Conservation (phyloP, 495 filamentous ascomycete genomes). For the Gamarada debralockiae region DNA sequence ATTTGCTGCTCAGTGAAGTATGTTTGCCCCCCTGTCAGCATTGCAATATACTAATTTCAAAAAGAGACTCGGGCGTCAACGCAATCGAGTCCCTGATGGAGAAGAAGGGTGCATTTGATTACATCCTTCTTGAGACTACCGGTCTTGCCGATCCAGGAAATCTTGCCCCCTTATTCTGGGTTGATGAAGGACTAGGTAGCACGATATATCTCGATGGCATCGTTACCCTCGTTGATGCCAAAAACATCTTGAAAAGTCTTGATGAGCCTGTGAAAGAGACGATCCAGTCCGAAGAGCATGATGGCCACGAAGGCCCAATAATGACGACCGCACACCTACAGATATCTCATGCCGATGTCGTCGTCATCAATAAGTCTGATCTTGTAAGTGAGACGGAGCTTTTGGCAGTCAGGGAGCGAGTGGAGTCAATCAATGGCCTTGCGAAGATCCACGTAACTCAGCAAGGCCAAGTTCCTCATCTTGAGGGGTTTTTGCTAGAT, state of each 20-base stretch:
- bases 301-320: conserved; percentile 54
- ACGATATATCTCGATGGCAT: conserved; percentile 96
- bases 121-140: conserved; percentile 96
- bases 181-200: conserved; percentile 90
- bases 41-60: conserved; percentile 4
- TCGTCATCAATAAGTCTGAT: conserved; percentile 94
- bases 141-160: conserved; percentile 95
- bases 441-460: conserved; percentile 80
- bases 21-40: no score
- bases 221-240: conserved; percentile 92
- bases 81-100: conserved; percentile 97
- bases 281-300: conserved; percentile 41
- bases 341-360: conserved; percentile 94
- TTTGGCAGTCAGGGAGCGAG: conserved; percentile 55
- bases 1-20: conserved; percentile 98
- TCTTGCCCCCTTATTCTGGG: conserved; percentile 94
- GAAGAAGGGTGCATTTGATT: conserved; percentile 89
- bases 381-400: conserved; percentile 71
- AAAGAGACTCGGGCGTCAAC: conserved; percentile 81
- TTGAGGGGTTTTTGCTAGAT: conserved; percentile 84
- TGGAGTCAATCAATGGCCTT: conserved; percentile 82
- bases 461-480: conserved; percentile 70
- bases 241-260: conserved; percentile 77
- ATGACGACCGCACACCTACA: conserved; percentile 92
- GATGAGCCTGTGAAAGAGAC: conserved; percentile 64